Base-by-base conservation (phyloP, 202 grass and related monocot species). In the Brachypodium distachyon region DNA sequence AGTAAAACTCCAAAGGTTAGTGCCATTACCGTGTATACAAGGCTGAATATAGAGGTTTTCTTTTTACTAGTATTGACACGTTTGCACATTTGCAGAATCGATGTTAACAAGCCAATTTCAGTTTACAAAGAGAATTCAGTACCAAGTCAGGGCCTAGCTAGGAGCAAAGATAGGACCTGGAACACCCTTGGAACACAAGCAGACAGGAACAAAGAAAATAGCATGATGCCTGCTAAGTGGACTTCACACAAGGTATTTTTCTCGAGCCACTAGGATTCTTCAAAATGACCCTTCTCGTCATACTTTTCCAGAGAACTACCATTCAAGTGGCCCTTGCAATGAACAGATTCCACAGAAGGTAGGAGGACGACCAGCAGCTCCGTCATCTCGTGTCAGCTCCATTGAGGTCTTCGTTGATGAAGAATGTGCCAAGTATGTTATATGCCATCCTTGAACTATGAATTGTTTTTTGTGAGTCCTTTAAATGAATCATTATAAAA, bases 201-300 rank as follows among this genome's bases (percentile, higher is more conserved):
- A 52, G 87, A 86, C 26, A 70, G 96, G 65, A 96, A 96, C 76
- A 99, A 99, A 76, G 92, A 99, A 79, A 99, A 99, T 72, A 87
- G 69, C 42, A 82, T 85, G 61, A 81, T 89, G 58, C 92, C 92
- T 58, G 12, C 83, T 54, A 99, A 79, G 89, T 99, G 96, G 96
- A 78, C 85, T 6, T 89, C 83, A 9, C 89, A 89, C 73, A 99
- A 96, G 92, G 96, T 99, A 61, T 62, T 63, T 37, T 64, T 32
- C 18, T 38, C 17, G 23, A 53, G 39, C 37, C 42, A 58, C 60
- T 70, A 38, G 33, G 46, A 42, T 44, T 76, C 47, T 87, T 65
- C 42, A 2, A 66, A 72, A 7, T 27, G 13, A n/a, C 58, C 18
- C 29, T 46, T 61, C 28, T 42, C 53, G 37, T 26, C 12, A 69